Base-by-base conservation (phyloP, 1,139 yeast genomes). In the Pichia sp. region DNA sequence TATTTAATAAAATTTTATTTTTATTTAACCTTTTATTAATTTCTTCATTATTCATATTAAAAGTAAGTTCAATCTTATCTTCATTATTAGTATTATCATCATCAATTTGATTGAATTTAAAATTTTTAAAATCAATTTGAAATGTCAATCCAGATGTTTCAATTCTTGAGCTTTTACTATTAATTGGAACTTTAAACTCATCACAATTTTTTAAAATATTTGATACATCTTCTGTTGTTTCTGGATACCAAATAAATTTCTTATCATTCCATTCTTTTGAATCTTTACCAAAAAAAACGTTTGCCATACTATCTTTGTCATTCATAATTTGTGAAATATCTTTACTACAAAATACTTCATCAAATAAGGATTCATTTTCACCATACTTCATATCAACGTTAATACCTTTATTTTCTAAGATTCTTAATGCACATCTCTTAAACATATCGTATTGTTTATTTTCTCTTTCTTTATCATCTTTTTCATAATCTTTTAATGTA, bases 301-400 rank as follows among this genome's bases (percentile, higher is more conserved):
- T 74, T 30, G 71, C 39, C 16, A 71, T 59, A 1, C 69, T 62
- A 3, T 73, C 78, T 1, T 67, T 56, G 3, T 58, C 52, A 55
- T 73, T 72, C 47, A 73, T 51, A 28, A 58, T 55, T 30, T 63
- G 48, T 24, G 57, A 51, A n/a, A 68, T 61, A n/a, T 65, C 66
- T 6, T 58, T 53, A 28, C 55, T 52, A n/a, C 58, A 50, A 35
- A 59, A 57, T n/a, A 30, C 23, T 35, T 48, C 44, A 2, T 48
- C 43, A 30, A 31, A 47, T 5, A 53, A 36, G 7, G 27, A 22
- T 25, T 55, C 57, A 37, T 56, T 45, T 3, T 52, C 46, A 45
- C 62, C 52, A 34, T 55, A 50, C 24, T 55, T 50, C 37, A 47
- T 48, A 30, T 51, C 51, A 10, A 55, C 49, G 8, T 51, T 53